phyloP scores from a whole-genome alignment of 75 land plant genomes.

The Adiantum capillusveneris region DNA sequence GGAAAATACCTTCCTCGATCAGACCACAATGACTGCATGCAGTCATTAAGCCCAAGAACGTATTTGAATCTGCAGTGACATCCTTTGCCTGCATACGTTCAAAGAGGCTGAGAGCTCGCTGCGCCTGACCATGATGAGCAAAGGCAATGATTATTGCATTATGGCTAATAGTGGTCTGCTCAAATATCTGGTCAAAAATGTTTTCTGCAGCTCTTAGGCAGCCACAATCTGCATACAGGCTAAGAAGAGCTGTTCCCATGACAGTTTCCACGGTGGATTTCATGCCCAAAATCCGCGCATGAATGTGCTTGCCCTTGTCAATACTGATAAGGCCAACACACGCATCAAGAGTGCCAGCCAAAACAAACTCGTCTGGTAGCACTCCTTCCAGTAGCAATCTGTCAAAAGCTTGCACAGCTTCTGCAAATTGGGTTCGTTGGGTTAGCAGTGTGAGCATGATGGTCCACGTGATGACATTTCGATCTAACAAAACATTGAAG shows the following conservation, averaged over 20 bases:
- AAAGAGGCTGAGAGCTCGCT: constrained; percentile 30
- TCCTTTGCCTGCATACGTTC: constrained; percentile 26
- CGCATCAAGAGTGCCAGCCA: not conserved
- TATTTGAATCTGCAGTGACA: constrained; percentile 35
- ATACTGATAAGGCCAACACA: constrained; percentile 6
- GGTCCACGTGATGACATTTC: constrained; percentile 7
- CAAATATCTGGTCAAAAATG: constrained; percentile 37
- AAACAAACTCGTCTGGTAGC: constrained; percentile 3
- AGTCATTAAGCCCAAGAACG: constrained; percentile 39
- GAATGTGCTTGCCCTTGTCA: constrained; percentile 8
- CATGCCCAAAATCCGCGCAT: not conserved
- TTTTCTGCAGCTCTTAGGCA: constrained; percentile 25
- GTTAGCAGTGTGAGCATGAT: constrained; percentile 6
- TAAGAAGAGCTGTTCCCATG: constrained; percentile 50
- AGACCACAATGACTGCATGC: constrained; percentile 39
- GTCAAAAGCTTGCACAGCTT: constrained; percentile 4
- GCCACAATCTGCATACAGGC: constrained; percentile 49
- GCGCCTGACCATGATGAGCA: constrained; percentile 25
- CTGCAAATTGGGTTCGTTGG: not conserved
- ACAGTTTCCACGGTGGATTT: constrained; percentile 11
- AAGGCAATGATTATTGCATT: constrained; percentile 46
- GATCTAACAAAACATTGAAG: not conserved
- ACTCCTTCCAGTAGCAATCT: constrained; percentile 10
- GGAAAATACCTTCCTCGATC: constrained; percentile 27
- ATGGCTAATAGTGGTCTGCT: constrained; percentile 40